Conservation (phyloP, 208 protist genomes). For the Angomonas deanei region DNA sequence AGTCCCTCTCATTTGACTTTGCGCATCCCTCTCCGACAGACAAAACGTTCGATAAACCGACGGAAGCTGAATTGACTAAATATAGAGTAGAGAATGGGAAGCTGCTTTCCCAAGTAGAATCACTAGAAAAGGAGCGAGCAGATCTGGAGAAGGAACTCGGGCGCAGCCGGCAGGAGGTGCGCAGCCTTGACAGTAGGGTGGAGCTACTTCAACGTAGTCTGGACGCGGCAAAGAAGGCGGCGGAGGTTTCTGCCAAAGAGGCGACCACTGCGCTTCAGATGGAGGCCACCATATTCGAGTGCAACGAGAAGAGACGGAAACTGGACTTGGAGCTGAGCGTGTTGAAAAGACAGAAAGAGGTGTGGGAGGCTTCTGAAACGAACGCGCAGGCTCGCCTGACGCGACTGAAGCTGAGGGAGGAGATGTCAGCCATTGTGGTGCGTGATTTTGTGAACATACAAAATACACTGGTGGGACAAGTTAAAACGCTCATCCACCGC, state of each 20-base stretch:
- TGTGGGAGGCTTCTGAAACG: background rate
- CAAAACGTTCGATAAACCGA: background rate
- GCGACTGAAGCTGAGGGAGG: background rate
- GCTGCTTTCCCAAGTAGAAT: background rate
- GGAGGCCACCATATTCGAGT: constrained; percentile 39
- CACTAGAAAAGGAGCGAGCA: background rate
- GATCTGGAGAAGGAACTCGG: constrained; percentile 6
- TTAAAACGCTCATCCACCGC: constrained; percentile 12
- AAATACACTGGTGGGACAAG: constrained; percentile 15
- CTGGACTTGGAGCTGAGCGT: constrained; percentile 12
- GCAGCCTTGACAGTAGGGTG: constrained; percentile 26
- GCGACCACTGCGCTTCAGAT: constrained; percentile 46
- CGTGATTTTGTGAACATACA: constrained; percentile 31
- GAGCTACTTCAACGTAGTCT: constrained; percentile 31
- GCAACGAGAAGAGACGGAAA: constrained; percentile 17
- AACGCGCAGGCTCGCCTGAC: background rate
- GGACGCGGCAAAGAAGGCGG: constrained; percentile 38
- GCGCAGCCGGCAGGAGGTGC: constrained; percentile 13
- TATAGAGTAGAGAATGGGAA: background rate
- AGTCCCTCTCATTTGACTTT: background rate
- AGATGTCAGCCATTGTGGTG: constrained; percentile 10
- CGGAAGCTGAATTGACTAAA: no score
- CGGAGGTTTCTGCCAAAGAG: constrained; percentile 32
- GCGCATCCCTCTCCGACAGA: background rate
- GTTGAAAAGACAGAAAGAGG: constrained; percentile 1